These are phyloP conservation scores for Cyathus striatus DNA, from an alignment of 768 basidiomycete species.

Conservation along the genomic window DNA sequence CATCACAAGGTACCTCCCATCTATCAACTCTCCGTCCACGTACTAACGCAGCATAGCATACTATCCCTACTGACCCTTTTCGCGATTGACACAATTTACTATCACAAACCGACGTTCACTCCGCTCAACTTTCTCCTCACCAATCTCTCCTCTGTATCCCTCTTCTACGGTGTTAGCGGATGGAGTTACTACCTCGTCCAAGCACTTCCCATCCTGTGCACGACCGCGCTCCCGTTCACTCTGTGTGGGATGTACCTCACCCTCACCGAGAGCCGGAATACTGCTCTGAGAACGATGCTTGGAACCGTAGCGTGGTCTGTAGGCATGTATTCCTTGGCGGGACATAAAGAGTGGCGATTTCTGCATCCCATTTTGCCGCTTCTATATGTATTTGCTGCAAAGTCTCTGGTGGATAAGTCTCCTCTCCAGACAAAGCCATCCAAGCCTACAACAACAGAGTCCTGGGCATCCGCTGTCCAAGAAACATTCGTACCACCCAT, in stretches of 20 bases:
- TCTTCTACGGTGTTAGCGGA: constrained; percentile 85
- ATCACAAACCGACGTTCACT: constrained; percentile 62
- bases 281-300: constrained; percentile 38
- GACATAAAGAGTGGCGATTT: constrained; percentile 98
- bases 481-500: constrained; percentile 20
- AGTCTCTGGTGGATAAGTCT: constrained; percentile 55
- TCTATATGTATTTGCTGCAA: constrained; percentile 73
- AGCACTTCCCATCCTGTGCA: constrained; percentile 77
- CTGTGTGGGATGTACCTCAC: constrained; percentile 51
- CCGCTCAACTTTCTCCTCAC: constrained; percentile 77
- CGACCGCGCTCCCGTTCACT: constrained; percentile 68
- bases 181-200: constrained; percentile 91
- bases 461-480: neutral
- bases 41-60: constrained; percentile 12
- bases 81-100: constrained; percentile 66
- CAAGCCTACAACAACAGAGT: constrained; percentile 1
- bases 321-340: constrained; percentile 67
- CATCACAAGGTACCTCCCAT: constrained; percentile 39
- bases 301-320: constrained; percentile 57
- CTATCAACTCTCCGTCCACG: neutral
- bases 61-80: constrained; percentile 25
- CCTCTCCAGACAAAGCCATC: neutral
- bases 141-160: constrained; percentile 80
- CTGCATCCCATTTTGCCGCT: constrained; percentile 87
- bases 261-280: constrained; percentile 17